Evolutionary conservation across 768 basidiomycete species (phyloP).

Genomic region (Dentipellis fragilis): DNA sequence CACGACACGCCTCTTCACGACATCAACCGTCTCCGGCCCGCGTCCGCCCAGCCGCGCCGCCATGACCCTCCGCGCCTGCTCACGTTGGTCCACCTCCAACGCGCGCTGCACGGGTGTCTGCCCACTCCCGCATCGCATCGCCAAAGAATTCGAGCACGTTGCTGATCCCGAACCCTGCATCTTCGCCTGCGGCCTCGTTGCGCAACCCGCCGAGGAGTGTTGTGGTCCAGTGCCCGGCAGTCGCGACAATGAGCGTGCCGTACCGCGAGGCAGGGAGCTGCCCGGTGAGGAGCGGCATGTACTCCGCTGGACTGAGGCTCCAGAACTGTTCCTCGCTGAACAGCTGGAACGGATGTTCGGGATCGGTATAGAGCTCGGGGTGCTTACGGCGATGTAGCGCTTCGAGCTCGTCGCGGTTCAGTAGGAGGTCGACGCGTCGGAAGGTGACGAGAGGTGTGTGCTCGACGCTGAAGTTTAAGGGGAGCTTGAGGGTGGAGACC

Average conservation of each 20-base stretch:
- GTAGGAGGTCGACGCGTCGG: conserved; percentile 52
- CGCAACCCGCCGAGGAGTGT: conserved; percentile 36
- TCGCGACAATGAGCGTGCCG: conserved; percentile 51
- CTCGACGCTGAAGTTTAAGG: conserved; percentile 42
- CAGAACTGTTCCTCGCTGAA: conserved; percentile 50
- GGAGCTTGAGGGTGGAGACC: conserved; percentile 31
- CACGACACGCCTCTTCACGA: conserved; percentile 33
- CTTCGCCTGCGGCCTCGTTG: conserved; percentile 16
- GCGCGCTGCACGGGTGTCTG: conserved; percentile 37
- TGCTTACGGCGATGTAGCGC: conserved; percentile 29
- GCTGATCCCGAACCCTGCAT: conserved; percentile 38
- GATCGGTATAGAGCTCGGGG: conserved; percentile 3
- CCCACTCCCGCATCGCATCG: conserved; percentile 48
- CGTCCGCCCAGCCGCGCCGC: conserved; percentile 15
- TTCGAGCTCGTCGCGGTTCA: conserved; percentile 36
- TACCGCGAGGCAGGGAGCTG: conserved; percentile 43
- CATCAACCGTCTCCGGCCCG: neutral
- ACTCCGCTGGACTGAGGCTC: conserved; percentile 42
- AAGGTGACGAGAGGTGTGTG: conserved; percentile 56
- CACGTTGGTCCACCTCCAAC: conserved; percentile 25
- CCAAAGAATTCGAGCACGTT: conserved; percentile 48
- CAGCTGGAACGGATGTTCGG: conserved; percentile 23
- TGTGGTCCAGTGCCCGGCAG: conserved; percentile 64
- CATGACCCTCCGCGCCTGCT: conserved; percentile 8
- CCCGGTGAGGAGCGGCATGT: conserved; percentile 38